Evolutionary conservation across 1,284 basidiomycete genomes (phyloP).

Genomic region (Papiliotrema terrestris): DNA sequence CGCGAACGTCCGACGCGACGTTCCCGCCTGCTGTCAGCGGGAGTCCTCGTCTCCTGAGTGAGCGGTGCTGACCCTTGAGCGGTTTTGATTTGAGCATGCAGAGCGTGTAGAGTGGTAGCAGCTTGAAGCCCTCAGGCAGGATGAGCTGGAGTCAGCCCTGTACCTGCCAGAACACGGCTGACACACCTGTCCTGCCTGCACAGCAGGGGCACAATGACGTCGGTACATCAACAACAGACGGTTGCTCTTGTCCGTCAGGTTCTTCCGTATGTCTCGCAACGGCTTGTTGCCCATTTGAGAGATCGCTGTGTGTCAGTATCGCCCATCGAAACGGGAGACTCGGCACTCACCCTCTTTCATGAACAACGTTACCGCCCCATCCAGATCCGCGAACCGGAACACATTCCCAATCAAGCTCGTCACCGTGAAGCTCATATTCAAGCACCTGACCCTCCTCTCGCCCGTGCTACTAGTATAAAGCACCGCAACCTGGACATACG

Average conservation of each 20-base stretch:
- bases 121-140: conserved; percentile 89
- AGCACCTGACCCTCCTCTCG: conserved; percentile 75
- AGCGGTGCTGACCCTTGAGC: conserved; percentile 65
- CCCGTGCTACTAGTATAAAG: conserved; percentile 81
- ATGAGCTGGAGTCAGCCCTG: conserved; percentile 61
- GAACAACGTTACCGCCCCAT: conserved; percentile 71
- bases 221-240: conserved; percentile 83
- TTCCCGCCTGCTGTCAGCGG: conserved; percentile 59
- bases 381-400: conserved; percentile 89
- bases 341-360: conserved; percentile 67
- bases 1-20: conserved; percentile 90
- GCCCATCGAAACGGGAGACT: neutral
- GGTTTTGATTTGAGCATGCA: conserved; percentile 87
- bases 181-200: conserved; percentile 72
- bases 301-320: conserved; percentile 57
- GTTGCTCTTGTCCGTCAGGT: conserved; percentile 79
- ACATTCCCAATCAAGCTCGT: conserved; percentile 83
- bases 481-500: conserved; percentile 84
- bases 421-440: conserved; percentile 80
- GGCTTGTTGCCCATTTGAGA: conserved; percentile 61
- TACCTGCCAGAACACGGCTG: neutral
- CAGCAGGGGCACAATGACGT: conserved; percentile 81
- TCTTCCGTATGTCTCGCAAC: conserved; percentile 74
- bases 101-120: conserved; percentile 79
- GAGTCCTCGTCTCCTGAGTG: conserved; percentile 6